Conservation (phyloP, 495 filamentous ascomycete genomes). For the Hypoxylon fragiforme region DNA sequence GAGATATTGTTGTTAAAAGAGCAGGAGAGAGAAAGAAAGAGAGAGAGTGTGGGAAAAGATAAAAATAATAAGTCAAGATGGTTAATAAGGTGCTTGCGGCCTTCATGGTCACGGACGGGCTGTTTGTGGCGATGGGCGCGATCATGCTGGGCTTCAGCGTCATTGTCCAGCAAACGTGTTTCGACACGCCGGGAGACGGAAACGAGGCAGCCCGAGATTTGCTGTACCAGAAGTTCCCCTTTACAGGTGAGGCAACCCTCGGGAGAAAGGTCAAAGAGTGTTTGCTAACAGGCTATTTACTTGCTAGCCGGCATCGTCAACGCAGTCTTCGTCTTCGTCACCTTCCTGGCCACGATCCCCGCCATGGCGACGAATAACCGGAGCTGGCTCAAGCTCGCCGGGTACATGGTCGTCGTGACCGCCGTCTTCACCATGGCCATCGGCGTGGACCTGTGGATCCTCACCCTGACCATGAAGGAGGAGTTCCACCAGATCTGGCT, state of each 20-base stretch:
- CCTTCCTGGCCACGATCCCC: constrained; percentile 60
- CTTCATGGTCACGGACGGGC: constrained; percentile 59
- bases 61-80: constrained; percentile 43
- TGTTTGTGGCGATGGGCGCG: constrained; percentile 66
- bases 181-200: constrained; percentile 50
- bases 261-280: neutral
- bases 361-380: constrained; percentile 62
- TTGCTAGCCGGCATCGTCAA: constrained; percentile 65
- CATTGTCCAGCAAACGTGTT: constrained; percentile 55
- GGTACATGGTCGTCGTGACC: constrained; percentile 62
- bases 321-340: constrained; percentile 60
- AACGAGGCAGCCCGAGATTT: constrained; percentile 64
- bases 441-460: constrained; percentile 69
- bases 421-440: constrained; percentile 65
- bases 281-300: constrained; percentile 40
- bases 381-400: constrained; percentile 61
- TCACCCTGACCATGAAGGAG: constrained; percentile 64
- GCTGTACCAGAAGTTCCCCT: constrained; percentile 62
- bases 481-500: constrained; percentile 61
- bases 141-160: constrained; percentile 66
- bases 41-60: neutral
- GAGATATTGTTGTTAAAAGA: constrained; percentile 13
- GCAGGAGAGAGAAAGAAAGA: constrained; percentile 18
- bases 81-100: constrained; percentile 59
- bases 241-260: constrained; percentile 52